Conservation (phyloP, 1,139 yeast species). For the Saccharomyces hybrid region DNA sequence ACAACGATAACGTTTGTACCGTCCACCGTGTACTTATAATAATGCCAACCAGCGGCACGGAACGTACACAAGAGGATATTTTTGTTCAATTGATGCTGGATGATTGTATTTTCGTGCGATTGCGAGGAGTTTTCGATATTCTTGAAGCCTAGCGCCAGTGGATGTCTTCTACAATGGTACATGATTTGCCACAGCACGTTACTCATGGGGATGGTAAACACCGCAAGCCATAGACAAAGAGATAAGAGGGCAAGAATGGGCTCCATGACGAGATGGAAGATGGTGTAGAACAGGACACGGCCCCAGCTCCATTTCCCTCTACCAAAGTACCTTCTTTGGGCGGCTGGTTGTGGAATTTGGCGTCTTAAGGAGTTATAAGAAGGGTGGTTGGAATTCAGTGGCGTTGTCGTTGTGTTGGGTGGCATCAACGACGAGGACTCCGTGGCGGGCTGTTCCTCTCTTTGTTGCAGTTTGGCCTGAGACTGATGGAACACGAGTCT, state of each 20-base stretch:
- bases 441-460: not conserved
- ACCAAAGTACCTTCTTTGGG: constrained; percentile 68
- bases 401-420: not conserved
- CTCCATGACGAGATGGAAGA: constrained; percentile 60
- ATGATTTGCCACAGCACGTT: constrained; percentile 60
- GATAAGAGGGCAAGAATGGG: constrained; percentile 58
- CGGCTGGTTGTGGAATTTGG: constrained; percentile 27
- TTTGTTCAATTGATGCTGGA: constrained; percentile 22
- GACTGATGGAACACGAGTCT: constrained; percentile 34
- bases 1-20: constrained; percentile 92
- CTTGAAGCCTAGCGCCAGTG: constrained; percentile 51
- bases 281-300: constrained; percentile 66
- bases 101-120: constrained; percentile 13
- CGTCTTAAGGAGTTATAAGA: constrained; percentile 25
- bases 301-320: constrained; percentile 91
- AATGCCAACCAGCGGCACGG: constrained; percentile 84
- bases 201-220: constrained; percentile 91
- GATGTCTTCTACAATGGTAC: constrained; percentile 81
- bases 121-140: constrained; percentile 20
- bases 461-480: constrained; percentile 9
- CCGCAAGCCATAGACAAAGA: constrained; percentile 67
- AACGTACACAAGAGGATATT: constrained; percentile 69
- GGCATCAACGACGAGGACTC: not conserved
- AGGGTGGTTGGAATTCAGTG: constrained; percentile 10
- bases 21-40: constrained; percentile 90